Evolutionary conservation across 225 moss, liverwort and hornwort species (phyloP).

Genomic region (Neckera pumila): DNA sequence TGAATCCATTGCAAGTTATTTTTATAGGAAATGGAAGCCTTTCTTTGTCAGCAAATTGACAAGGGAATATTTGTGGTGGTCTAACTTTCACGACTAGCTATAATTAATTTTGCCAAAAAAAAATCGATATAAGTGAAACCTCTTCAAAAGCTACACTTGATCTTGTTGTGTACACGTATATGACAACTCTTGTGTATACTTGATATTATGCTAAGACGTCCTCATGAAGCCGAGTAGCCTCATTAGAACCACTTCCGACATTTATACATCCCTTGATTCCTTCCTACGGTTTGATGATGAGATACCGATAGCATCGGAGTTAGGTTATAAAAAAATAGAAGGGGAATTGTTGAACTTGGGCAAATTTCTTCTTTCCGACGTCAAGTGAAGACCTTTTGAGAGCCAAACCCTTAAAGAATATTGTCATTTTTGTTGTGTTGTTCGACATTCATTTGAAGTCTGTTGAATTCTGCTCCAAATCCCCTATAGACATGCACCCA

Average conservation of each 20-base stretch:
- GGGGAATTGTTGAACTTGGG: background rate
- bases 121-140: background rate
- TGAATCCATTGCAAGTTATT: fast-evolving
- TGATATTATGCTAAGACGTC: background rate
- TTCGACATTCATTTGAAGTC: background rate
- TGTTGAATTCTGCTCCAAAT: background rate
- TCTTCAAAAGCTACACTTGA: background rate
- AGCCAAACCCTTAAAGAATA: background rate
- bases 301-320: background rate
- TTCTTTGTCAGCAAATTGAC: fast-evolving
- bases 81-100: background rate
- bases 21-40: fast-evolving
- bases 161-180: background rate
- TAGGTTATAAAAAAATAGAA: background rate
- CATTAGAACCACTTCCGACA: background rate
- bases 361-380: background rate
- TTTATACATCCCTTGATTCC: background rate
- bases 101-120: background rate
- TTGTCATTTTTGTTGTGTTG: background rate
- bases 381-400: too few relatives aligned
- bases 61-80: background rate
- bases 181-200: background rate
- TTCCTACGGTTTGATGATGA: background rate
- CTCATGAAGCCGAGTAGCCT: background rate
- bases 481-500: too few relatives aligned